A percentile compares a stretch with the other conserved stretches of the same genome.
Conservation (phyloP, 2,329 filamentous ascomycete genomes). For the Ceratocystis alfenasii region DNA sequence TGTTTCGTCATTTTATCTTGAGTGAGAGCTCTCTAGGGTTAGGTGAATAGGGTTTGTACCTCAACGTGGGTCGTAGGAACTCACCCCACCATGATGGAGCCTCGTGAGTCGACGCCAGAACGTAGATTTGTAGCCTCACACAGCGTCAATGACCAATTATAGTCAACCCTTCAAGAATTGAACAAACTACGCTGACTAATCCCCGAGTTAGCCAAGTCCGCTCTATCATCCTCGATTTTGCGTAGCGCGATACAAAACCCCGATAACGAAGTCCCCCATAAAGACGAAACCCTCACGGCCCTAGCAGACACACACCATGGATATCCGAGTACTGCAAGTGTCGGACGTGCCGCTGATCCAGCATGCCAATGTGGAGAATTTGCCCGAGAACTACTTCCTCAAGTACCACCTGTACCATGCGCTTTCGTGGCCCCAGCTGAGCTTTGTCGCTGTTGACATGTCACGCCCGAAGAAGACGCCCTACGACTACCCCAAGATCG, state of each 20-base stretch:
- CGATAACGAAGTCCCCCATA: not conserved
- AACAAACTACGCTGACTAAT: not conserved
- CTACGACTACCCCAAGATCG: conserved; percentile 90
- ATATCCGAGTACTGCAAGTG: conserved; percentile 75
- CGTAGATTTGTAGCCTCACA: not conserved
- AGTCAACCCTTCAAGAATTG: not conserved
- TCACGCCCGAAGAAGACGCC: conserved; percentile 63
- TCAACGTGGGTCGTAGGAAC: not conserved
- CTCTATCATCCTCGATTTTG: conserved; percentile 4
- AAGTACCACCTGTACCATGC: conserved; percentile 99
- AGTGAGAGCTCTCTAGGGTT: not conserved
- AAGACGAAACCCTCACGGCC: not conserved
- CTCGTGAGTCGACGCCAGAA: conserved; percentile 8
- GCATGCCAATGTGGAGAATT: conserved; percentile 96
- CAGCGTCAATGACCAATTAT: not conserved
- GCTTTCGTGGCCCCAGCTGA: conserved; percentile 93
- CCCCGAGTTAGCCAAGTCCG: not conserved
- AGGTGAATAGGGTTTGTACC: not conserved
- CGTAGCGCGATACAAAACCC: not conserved
- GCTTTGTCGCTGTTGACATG: conserved; percentile 89
- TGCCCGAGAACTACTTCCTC: conserved; percentile 99
- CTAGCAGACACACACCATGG: conserved; percentile 43
- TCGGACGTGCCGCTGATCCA: conserved; percentile 86
- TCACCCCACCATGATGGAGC: conserved; percentile 13
- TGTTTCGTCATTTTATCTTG: no score